Base-by-base conservation (phyloP, 768 basidiomycete species). In the Boletus tylopilopsis region DNA sequence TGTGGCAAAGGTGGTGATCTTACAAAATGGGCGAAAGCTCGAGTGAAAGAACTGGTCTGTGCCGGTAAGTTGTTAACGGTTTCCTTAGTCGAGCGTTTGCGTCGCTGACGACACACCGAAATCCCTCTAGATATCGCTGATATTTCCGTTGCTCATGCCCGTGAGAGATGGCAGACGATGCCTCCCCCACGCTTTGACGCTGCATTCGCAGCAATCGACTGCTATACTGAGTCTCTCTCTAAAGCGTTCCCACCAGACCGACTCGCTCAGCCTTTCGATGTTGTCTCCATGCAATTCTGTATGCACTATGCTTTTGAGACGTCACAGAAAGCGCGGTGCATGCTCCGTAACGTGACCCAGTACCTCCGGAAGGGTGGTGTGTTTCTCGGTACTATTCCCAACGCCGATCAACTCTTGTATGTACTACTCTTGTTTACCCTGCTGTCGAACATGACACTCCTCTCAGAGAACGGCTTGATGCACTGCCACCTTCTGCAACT, bases 261-360 rank as follows among this genome's bases (percentile, higher is more conserved):
- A 53, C 76, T 90, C 22, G 72, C 71, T 0, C 75, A 77, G 25
- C 85, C 85, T 6, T 96, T 96, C 63, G 96, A 98, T 62, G 90
- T 93, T 49, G 93, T 98, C 6, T 90, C 92, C 3, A 91, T 97
- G 92, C 96, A 99, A 65, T 99, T 99, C 67, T 98, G 96, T 69
- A 97, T 99, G 90, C 96, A 99, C 67, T 98, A 99, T 63, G 96
- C 96, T 8, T 98, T 99, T 66, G 94, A 98, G 68, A 87, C 79
- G n/a, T 79, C 82, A 25, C 73, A 79, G 50, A 96, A 96, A 64
- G 89, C 84, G 22, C 79, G 90, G 27, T 86, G 82, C 66, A 96
- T 99, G 96, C 81, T 99, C 27, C 78, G 83, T 32, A 99, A 99
- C 64, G 94, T 94, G 25, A 80, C 82, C 49, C 71, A 77, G 39